phyloP scores from a whole-genome alignment of 2,329 filamentous ascomycete species.

The Beauveria asiatica region DNA sequence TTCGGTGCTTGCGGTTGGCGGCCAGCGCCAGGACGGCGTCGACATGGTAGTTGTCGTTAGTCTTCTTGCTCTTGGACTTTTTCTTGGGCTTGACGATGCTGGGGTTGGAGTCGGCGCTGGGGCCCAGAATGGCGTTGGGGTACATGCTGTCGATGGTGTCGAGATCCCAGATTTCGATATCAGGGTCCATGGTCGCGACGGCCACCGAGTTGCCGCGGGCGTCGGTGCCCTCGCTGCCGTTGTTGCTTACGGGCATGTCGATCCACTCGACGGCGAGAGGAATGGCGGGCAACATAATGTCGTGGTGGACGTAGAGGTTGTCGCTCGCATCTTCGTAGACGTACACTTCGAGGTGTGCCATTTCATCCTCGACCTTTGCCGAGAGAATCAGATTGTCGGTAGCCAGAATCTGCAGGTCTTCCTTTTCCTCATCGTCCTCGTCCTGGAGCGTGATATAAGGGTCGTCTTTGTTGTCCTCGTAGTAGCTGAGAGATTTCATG shows the following conservation, averaged over 20 bases:
- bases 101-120: slow-evolving; percentile 47
- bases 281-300: slow-evolving; percentile 97
- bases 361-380: slow-evolving; percentile 92
- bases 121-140: slow-evolving; percentile 88
- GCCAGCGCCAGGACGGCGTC: slow-evolving; percentile 87
- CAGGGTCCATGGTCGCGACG: slow-evolving; percentile 93
- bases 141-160: slow-evolving; percentile 98
- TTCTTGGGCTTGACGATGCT: slow-evolving; percentile 71
- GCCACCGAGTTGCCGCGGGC: slow-evolving; percentile 83
- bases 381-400: slow-evolving; percentile 90
- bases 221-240: slow-evolving; percentile 52
- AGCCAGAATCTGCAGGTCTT: slow-evolving; percentile 86
- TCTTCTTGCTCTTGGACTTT: slow-evolving; percentile 81
- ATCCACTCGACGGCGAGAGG: slow-evolving; percentile 95
- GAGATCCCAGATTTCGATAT: slow-evolving; percentile 97
- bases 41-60: slow-evolving; percentile 87
- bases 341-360: slow-evolving; percentile 93
- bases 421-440: slow-evolving; percentile 65
- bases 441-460: slow-evolving; percentile 89
- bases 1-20: slow-evolving; percentile 87
- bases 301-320: slow-evolving; percentile 98
- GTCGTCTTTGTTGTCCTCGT: slow-evolving; percentile 88
- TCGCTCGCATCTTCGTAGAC: slow-evolving; percentile 93
- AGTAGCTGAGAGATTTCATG: slow-evolving; percentile 85
- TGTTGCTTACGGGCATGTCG: slow-evolving; percentile 71